Percentiles rank a stretch among this genome's conserved stretches.
phyloP scores from a whole-genome alignment of 1,284 basidiomycete species.

The Papiliotrema fonsecae region DNA sequence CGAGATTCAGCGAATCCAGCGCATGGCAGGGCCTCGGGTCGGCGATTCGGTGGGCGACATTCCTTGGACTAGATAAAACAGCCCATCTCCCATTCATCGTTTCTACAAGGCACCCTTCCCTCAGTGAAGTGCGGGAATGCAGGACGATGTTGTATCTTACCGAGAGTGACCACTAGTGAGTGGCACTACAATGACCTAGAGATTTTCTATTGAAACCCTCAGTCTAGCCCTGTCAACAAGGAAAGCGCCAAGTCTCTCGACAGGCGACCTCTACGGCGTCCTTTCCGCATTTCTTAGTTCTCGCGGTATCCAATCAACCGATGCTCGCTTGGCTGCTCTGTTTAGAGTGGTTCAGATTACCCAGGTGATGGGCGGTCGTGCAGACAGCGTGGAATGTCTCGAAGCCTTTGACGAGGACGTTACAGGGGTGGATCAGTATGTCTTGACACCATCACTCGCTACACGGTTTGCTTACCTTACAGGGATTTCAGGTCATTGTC shows the following conservation, averaged over 20 bases:
- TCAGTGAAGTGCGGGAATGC: slow-evolving; percentile 8
- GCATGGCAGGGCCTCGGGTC: slow-evolving; percentile 18
- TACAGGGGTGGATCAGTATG: slow-evolving; percentile 9
- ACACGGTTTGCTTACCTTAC: neutral
- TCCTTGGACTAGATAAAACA: slow-evolving; percentile 13
- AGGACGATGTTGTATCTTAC: slow-evolving; percentile 19
- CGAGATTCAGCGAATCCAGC: slow-evolving; percentile 14
- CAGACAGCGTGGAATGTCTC: slow-evolving; percentile 9
- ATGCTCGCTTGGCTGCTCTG: slow-evolving; percentile 11
- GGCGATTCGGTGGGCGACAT: slow-evolving; percentile 17
- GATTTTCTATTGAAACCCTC: neutral
- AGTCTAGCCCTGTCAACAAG: slow-evolving; percentile 17
- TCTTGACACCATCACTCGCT: neutral
- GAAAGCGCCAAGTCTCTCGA: slow-evolving; percentile 8
- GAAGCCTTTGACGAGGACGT: slow-evolving; percentile 19
- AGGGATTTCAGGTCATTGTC: neutral
- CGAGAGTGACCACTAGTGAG: slow-evolving; percentile 23
- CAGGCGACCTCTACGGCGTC: slow-evolving; percentile 4
- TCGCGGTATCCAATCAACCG: slow-evolving; percentile 8
- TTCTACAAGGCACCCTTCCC: neutral
- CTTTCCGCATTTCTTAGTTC: slow-evolving; percentile 8
- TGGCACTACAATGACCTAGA: neutral
- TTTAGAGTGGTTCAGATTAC: slow-evolving; percentile 9
- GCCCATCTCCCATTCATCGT: slow-evolving; percentile 10
- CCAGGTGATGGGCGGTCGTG: slow-evolving; percentile 11